Evolutionary conservation across 306 rosid genomes (phyloP), one percentile per base, ranked within the genome.

Genomic region (Potentilla sterilis): DNA sequence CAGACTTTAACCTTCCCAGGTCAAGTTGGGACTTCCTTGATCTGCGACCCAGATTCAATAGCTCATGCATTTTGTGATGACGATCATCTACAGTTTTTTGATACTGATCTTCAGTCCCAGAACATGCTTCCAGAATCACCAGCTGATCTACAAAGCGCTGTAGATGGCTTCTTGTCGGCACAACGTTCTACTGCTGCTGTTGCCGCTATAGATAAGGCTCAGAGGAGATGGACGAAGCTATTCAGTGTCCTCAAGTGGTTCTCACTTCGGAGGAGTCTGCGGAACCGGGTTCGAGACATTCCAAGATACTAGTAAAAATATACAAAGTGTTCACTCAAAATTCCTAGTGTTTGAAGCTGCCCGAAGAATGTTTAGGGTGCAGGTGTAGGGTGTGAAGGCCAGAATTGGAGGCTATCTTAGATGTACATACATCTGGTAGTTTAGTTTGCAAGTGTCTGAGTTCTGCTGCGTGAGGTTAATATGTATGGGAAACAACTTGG

Each of bases 161-260:
- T 84, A 7, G 89, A 90, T 62, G 66, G 80, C 81, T 88, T 86
- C 78, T 76, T 83, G 75, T 67, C 75, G 18, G 19, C 84, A 9
- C 69, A 37, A 19, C 89, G 84, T 54, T 67, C 90, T 46, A 61
- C 88, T 4, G 69, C 86, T 34, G 63, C 67, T 34, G 42, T 32
- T 62, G 19, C 77, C 37, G 80, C 86, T 48, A 69, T 74, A 9
- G 85, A 73, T 51, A 82, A 79, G 75, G 99, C 99, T 69, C 89
- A 78, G 83, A 88, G 73, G 81, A 79, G 99, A 85, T 95, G 99
- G 99, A 87, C 90, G 40, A 92, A 86, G 85, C 75, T 95, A 15
- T 88, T 81, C 82, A 91, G 91, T 22, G 90, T 92, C 78, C 82
- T 95, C 64, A 83, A 89, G 82, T 95, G 92, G 99, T 95, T 88